Percentiles rank a stretch among this genome's conserved stretches.
phyloP scores from a whole-genome alignment of 2,329 filamentous ascomycete species.

The Thermothelomyces thermophilus region DNA sequence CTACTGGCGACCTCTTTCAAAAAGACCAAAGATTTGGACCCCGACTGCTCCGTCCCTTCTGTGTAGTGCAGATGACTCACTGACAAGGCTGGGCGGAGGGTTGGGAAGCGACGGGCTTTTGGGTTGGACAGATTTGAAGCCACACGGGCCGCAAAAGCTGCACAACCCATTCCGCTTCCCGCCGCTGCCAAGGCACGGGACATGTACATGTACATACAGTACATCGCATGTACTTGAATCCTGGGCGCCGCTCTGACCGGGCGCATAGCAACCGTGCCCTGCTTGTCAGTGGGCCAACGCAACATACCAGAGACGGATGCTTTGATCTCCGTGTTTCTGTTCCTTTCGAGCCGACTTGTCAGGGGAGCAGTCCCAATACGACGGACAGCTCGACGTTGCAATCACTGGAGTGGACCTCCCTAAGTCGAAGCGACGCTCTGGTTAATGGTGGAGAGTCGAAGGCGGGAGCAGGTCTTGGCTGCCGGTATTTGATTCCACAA shows the following conservation, averaged over 20 bases:
- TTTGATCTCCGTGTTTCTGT: background rate
- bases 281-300: background rate
- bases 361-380: background rate
- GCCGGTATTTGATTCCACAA: background rate
- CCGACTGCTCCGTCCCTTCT: too few species aligned
- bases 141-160: slow-evolving; percentile 21
- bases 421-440: too few species aligned
- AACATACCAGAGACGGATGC: background rate
- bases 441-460: background rate
- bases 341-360: background rate
- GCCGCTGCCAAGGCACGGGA: background rate
- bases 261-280: slow-evolving; percentile 10
- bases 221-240: slow-evolving; percentile 6
- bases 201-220: slow-evolving; percentile 21
- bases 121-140: slow-evolving; percentile 18
- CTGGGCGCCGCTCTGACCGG: slow-evolving; percentile 14
- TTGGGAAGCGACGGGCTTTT: slow-evolving; percentile 11
- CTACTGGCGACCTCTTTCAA: too few species aligned
- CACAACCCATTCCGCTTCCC: slow-evolving; percentile 11
- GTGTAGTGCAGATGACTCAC: slow-evolving; percentile 23
- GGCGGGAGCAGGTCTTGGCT: background rate
- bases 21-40: too few species aligned
- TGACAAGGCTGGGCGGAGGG: slow-evolving; percentile 18
- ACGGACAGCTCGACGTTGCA: too few species aligned
- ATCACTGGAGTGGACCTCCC: background rate